These are phyloP conservation scores for Phytophthora tubulina DNA, from an alignment of 352 stramenopile genomes.

Conservation along the genomic window DNA sequence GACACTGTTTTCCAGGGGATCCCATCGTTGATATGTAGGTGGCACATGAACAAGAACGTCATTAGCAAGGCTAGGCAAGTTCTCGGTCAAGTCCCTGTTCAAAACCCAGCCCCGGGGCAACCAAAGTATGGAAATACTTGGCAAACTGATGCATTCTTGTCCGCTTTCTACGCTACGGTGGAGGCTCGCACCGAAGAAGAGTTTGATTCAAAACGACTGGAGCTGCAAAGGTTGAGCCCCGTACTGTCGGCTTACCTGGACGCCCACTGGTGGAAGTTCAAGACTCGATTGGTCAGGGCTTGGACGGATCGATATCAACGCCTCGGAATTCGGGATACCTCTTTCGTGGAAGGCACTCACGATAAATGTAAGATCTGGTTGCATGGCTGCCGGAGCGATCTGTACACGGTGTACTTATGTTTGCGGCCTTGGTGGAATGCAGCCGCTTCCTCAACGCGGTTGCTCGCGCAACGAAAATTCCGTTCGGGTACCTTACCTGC, in stretches of 20 bases:
- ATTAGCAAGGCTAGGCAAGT: not conserved
- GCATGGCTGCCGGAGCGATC: not conserved
- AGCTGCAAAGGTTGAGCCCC: not conserved
- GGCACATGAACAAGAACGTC: not conserved
- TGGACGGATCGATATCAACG: constrained; percentile 5
- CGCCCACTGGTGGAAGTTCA: constrained; percentile 13
- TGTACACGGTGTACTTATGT: constrained; percentile 8
- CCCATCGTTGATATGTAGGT: not conserved
- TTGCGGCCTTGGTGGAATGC: not conserved
- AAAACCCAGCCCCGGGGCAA: not conserved
- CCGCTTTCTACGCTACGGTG: not conserved
- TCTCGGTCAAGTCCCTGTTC: not conserved
- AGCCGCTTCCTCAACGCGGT: not conserved
- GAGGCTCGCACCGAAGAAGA: not conserved
- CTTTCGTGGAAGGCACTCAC: not conserved
- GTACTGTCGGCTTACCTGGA: not conserved
- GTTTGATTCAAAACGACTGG: not conserved
- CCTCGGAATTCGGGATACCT: not conserved
- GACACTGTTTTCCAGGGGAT: not conserved
- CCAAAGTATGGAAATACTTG: not conserved
- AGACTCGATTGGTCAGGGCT: not conserved
- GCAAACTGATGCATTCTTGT: constrained; percentile 10
- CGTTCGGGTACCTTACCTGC: not conserved
- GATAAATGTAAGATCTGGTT: constrained; percentile 1
- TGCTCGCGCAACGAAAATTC: not conserved